phyloP scores from a whole-genome alignment of 1,284 basidiomycete genomes.

The Austropuccinia psidii region DNA sequence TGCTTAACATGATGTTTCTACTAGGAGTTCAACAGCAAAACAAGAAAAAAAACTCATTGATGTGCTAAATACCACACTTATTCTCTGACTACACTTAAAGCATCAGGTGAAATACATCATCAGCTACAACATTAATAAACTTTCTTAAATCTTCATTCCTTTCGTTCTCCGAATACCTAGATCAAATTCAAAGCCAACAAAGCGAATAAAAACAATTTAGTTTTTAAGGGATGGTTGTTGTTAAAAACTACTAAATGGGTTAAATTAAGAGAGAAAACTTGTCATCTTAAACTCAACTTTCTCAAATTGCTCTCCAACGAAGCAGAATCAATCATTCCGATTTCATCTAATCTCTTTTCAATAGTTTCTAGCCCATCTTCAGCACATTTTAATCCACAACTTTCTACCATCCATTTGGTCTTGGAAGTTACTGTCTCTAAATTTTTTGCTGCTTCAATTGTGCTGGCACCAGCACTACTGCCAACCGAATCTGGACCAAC shows the following conservation, averaged over 20 bases:
- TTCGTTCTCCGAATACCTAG: conserved; percentile 28
- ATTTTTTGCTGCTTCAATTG: conserved; percentile 42
- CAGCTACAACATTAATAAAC: conserved; percentile 2
- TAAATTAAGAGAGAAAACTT: background rate
- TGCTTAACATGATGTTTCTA: too few relatives aligned
- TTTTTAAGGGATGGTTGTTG: background rate
- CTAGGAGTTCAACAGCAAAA: too few relatives aligned
- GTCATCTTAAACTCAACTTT: conserved; percentile 12
- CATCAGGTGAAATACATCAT: conserved; percentile 32
- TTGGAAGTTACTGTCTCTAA: conserved; percentile 40
- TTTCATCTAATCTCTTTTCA: conserved; percentile 38
- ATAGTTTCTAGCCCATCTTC: conserved; percentile 41
- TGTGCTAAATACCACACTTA: too few relatives aligned
- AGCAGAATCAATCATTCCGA: conserved; percentile 42
- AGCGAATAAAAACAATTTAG: background rate
- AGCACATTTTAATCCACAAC: conserved; percentile 37
- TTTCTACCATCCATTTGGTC: conserved; percentile 39
- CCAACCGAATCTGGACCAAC: conserved; percentile 13
- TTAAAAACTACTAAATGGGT: background rate
- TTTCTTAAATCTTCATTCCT: conserved; percentile 7
- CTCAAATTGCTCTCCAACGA: conserved; percentile 41
- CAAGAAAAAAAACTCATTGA: too few relatives aligned
- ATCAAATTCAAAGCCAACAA: background rate
- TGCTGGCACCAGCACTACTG: conserved; percentile 38
- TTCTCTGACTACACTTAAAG: background rate